Percentiles rank a stretch among this genome's conserved stretches.
phyloP scores from a whole-genome alignment of 768 basidiomycete species.

The Boletus speciosus region DNA sequence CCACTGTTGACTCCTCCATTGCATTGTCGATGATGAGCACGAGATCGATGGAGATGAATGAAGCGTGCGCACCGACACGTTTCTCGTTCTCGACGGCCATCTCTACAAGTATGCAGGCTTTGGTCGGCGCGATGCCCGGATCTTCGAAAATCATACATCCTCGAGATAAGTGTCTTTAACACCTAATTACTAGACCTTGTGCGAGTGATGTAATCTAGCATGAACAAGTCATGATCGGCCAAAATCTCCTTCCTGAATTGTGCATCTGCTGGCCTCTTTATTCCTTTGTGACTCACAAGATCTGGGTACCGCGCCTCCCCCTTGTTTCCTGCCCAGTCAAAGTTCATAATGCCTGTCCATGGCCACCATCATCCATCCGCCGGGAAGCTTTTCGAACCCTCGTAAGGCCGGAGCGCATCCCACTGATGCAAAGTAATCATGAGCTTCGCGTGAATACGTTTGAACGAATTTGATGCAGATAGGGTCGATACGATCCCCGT shows the following conservation, averaged over 20 bases:
- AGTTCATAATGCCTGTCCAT: too few species aligned
- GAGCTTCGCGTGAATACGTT: background rate
- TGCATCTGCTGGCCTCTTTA: too few species aligned
- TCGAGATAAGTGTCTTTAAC: too few species aligned
- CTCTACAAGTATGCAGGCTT: slow-evolving; percentile 64
- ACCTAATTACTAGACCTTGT: too few species aligned
- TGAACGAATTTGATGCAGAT: background rate
- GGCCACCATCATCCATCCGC: background rate
- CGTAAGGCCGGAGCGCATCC: background rate
- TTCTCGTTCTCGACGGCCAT: slow-evolving; percentile 85
- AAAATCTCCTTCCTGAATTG: too few species aligned
- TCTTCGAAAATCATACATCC: slow-evolving; percentile 38
- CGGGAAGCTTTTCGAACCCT: background rate
- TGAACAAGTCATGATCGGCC: too few species aligned
- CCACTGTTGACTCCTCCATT: slow-evolving; percentile 66
- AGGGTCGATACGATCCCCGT: background rate
- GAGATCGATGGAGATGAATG: background rate
- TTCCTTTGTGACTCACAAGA: too few species aligned
- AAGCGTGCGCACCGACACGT: slow-evolving; percentile 54
- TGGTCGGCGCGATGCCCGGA: slow-evolving; percentile 32
- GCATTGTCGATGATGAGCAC: background rate
- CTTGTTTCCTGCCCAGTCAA: too few species aligned
- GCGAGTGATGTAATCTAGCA: too few species aligned
- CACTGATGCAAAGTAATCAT: background rate
- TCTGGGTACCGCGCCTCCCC: too few species aligned